Conservation (phyloP, 495 filamentous ascomycete genomes). For the Penicillium taxi region DNA sequence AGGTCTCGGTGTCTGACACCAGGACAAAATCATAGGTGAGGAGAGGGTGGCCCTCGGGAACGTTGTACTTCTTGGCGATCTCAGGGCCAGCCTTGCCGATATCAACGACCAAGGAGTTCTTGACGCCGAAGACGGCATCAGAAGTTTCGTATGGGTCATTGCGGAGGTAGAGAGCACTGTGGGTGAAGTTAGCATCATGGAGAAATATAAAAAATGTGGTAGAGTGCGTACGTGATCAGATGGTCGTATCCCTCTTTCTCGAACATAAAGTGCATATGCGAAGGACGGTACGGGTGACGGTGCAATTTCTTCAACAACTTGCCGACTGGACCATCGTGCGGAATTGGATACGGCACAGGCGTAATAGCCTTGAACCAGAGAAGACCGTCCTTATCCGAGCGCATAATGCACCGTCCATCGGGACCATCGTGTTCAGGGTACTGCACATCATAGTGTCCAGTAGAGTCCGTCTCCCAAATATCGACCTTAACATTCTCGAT, state of each 20-base stretch:
- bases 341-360: conserved; percentile 85
- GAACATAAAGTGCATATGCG: conserved; percentile 96
- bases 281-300: conserved; percentile 74
- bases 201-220: conserved; percentile 1
- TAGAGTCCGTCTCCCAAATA: conserved; percentile 89
- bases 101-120: conserved; percentile 72
- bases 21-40: conserved; percentile 70
- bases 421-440: conserved; percentile 59
- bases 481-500: conserved; percentile 68
- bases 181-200: conserved; percentile 1
- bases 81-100: conserved; percentile 55
- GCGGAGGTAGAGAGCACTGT: conserved; percentile 69
- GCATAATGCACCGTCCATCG: conserved; percentile 75
- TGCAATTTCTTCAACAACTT: conserved; percentile 61
- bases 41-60: conserved; percentile 45
- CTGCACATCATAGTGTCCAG: conserved; percentile 87
- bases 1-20: conserved; percentile 62
- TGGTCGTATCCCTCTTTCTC: conserved; percentile 76
- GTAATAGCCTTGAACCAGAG: conserved; percentile 89
- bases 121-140: conserved; percentile 91
- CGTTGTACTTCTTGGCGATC: conserved; percentile 49
- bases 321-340: conserved; percentile 83
- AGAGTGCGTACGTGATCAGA: conserved; percentile 65
- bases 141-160: conserved; percentile 84
- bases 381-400: conserved; percentile 56